These are phyloP conservation scores for Penicillium capsulatum DNA, from an alignment of 2,329 filamentous ascomycete genomes.

Conservation along the genomic window DNA sequence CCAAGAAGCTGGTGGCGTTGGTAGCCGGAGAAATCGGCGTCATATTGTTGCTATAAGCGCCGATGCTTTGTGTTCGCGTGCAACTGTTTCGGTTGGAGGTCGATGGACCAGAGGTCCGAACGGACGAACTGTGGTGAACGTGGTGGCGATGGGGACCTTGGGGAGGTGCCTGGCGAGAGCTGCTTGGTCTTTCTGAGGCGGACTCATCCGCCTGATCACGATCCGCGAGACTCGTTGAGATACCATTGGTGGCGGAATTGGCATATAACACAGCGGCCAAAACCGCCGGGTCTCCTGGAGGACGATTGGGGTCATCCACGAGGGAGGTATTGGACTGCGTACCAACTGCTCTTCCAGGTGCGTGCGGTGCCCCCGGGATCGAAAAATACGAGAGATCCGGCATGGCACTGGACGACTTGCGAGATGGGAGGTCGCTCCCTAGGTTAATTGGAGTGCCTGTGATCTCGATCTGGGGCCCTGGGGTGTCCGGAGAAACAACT, in stretches of 20 bases:
- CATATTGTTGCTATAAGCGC: slow-evolving; percentile 42
- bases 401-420: slow-evolving; percentile 32
- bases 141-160: slow-evolving; percentile 23
- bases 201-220: slow-evolving; percentile 15
- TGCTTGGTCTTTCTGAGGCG: slow-evolving; percentile 25
- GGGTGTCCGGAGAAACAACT: slow-evolving; percentile 34
- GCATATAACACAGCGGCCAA: slow-evolving; percentile 29
- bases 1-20: slow-evolving; percentile 45
- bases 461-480: slow-evolving; percentile 35
- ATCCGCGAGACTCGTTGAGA: slow-evolving; percentile 7
- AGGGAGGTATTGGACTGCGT: slow-evolving; percentile 15
- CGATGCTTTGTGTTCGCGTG: slow-evolving; percentile 40
- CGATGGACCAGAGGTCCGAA: slow-evolving; percentile 31
- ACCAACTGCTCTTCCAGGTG: slow-evolving; percentile 12
- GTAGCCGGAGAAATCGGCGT: slow-evolving; percentile 42
- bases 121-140: slow-evolving; percentile 34
- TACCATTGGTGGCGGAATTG: slow-evolving; percentile 16
- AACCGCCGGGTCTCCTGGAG: slow-evolving; percentile 25
- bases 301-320: slow-evolving; percentile 11
- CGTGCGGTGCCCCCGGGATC: slow-evolving; percentile 18
- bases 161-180: slow-evolving; percentile 25
- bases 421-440: slow-evolving; percentile 21
- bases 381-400: slow-evolving; percentile 27
- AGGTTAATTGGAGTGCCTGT: slow-evolving; percentile 23
- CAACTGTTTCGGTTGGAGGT: slow-evolving; percentile 37